A percentile compares a stretch with the other conserved stretches of the same genome.
phyloP scores from a whole-genome alignment of 371 early-diverging fungal genomes.

The Rhizopus arrhizus region DNA sequence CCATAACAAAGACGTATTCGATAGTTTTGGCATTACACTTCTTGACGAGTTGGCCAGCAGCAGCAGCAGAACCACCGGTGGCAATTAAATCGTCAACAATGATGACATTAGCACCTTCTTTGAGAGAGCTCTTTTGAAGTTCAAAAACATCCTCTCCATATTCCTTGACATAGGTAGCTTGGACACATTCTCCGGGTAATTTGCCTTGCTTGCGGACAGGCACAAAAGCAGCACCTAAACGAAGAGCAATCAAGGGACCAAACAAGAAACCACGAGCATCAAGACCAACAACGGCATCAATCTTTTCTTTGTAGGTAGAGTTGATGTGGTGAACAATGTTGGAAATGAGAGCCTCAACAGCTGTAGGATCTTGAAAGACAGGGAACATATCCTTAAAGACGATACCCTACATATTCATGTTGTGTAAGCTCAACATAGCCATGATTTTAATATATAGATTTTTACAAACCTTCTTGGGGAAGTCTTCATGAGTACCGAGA shows the following conservation, averaged over 20 bases:
- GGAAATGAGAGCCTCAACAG: slow-evolving; percentile 86
- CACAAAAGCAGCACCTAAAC: slow-evolving; percentile 89
- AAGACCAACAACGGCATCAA: slow-evolving; percentile 90
- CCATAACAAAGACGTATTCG: slow-evolving; percentile 90
- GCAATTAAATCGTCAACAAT: slow-evolving; percentile 96
- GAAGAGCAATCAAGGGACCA: slow-evolving; percentile 87
- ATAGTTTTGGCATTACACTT: slow-evolving; percentile 76
- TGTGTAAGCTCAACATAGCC: not conserved
- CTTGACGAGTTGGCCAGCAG: slow-evolving; percentile 81
- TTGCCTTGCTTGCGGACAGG: slow-evolving; percentile 97
- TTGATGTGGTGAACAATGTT: slow-evolving; percentile 85
- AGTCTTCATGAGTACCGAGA: slow-evolving; percentile 76
- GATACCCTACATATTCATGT: slow-evolving; percentile 62
- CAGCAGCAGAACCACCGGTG: slow-evolving; percentile 89
- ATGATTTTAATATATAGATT: not conserved
- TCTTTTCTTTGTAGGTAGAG: slow-evolving; percentile 65
- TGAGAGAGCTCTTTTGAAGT: slow-evolving; percentile 82
- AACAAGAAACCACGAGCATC: slow-evolving; percentile 93
- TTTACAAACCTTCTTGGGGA: slow-evolving; percentile 74
- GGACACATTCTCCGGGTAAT: slow-evolving; percentile 81
- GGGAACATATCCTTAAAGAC: slow-evolving; percentile 95
- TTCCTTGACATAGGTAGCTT: slow-evolving; percentile 87
- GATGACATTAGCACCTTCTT: slow-evolving; percentile 83
- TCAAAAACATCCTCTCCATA: slow-evolving; percentile 96
- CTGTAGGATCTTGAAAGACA: slow-evolving; percentile 92